phyloP scores from a whole-genome alignment of 129 eudicot species.

The Chrysanthemum seticuspe region DNA sequence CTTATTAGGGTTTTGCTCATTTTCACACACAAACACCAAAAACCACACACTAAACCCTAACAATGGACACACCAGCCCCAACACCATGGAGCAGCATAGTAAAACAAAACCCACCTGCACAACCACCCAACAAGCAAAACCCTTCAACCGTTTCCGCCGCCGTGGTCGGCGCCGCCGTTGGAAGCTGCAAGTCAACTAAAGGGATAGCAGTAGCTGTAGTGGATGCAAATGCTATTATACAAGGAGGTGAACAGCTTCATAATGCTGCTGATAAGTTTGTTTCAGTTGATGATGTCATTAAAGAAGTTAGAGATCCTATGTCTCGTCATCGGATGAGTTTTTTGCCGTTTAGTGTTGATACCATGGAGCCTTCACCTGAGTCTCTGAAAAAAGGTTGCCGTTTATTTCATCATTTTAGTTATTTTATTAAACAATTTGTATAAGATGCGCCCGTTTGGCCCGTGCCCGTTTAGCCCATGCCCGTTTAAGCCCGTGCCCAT shows the following conservation, averaged over 20 bases:
- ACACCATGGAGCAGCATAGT: conserved; percentile 71
- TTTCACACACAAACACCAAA: conserved; percentile 7
- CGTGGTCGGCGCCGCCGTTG: conserved; percentile 38
- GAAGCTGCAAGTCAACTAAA: conserved; percentile 64
- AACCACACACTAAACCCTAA: background rate
- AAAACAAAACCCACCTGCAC: conserved; percentile 46
- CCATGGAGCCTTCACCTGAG: conserved; percentile 79
- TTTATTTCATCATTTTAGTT: no score
- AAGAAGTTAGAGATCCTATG: conserved; percentile 74
- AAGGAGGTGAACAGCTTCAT: conserved; percentile 69
- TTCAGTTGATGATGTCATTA: conserved; percentile 63
- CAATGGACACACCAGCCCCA: conserved; percentile 43
- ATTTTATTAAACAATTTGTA: no score
- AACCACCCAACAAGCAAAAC: conserved; percentile 25
- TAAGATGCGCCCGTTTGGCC: no score
- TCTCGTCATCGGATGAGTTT: conserved; percentile 78
- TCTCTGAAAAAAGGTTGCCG: conserved; percentile 80
- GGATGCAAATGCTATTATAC: conserved; percentile 88
- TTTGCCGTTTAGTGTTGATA: conserved; percentile 61
- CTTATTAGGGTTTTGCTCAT: conserved; percentile 27
- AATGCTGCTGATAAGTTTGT: conserved; percentile 71
- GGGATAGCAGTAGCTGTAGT: conserved; percentile 89
- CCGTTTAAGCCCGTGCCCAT: no score
- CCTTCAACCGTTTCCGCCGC: conserved; percentile 23
- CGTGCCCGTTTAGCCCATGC: no score